Conservation (phyloP, 2,329 filamentous ascomycete genomes). For the Cladosporium sp. region DNA sequence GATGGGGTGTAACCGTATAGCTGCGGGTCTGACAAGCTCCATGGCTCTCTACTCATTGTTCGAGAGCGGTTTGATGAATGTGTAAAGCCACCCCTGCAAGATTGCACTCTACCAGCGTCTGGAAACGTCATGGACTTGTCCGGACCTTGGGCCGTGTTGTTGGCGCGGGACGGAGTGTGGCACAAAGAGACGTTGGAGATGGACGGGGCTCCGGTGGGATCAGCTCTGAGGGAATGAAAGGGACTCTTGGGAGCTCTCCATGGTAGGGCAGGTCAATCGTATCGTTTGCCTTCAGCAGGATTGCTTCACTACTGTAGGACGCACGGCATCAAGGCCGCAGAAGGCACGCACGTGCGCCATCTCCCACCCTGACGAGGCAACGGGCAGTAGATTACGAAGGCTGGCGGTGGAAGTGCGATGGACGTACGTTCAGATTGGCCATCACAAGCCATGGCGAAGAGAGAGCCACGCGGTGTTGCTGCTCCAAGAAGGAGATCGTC, state of each 20-base stretch:
- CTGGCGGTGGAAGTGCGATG: background rate
- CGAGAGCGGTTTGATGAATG: background rate
- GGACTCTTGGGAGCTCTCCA: background rate
- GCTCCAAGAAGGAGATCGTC: background rate
- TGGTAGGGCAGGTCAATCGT: background rate
- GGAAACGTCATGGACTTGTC: constrained; percentile 14
- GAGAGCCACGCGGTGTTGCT: background rate
- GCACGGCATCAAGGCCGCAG: background rate
- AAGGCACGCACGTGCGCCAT: background rate
- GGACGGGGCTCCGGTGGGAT: constrained; percentile 1
- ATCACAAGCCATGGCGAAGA: background rate
- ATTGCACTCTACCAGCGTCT: constrained; percentile 6
- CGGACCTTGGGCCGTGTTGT: constrained; percentile 5
- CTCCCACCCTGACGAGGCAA: background rate
- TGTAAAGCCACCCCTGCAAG: background rate
- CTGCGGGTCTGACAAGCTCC: background rate
- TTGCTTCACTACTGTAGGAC: background rate
- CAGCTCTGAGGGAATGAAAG: background rate
- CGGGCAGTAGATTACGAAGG: background rate
- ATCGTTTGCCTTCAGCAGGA: background rate
- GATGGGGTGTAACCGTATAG: background rate
- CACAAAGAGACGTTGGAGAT: background rate
- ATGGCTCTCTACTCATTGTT: background rate
- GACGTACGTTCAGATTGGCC: background rate
- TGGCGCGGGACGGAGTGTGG: background rate